Evolutionary conservation across 768 basidiomycete species (phyloP).

Genomic region (Hortiboletus campestris): DNA sequence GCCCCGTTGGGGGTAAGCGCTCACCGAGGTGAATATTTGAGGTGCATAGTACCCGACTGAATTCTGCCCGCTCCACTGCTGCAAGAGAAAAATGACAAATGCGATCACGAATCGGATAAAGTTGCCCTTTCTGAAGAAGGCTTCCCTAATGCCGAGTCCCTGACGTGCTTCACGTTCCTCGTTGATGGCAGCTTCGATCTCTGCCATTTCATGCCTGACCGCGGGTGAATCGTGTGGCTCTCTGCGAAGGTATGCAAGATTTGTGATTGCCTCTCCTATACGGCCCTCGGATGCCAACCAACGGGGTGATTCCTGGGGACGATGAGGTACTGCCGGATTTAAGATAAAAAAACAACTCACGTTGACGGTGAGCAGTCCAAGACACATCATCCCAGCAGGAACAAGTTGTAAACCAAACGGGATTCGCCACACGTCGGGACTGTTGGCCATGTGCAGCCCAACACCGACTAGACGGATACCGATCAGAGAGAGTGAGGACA

Average conservation of each 20-base stretch:
- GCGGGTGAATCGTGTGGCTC: constrained; percentile 39
- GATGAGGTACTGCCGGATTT: constrained; percentile 9
- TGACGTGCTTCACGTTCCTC: constrained; percentile 67
- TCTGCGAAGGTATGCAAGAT: constrained; percentile 64
- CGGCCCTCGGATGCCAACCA: constrained; percentile 69
- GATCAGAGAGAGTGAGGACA: constrained; percentile 7
- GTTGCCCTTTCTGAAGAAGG: constrained; percentile 81
- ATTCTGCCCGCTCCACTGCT: constrained; percentile 86
- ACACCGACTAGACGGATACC: constrained; percentile 49
- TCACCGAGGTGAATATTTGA: constrained; percentile 65
- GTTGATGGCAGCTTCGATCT: constrained; percentile 76
- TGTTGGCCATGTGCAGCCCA: constrained; percentile 47
- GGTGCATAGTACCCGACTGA: constrained; percentile 77
- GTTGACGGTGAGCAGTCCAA: constrained; percentile 68
- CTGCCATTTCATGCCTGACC: constrained; percentile 63
- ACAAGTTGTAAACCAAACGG: constrained; percentile 76
- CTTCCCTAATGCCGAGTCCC: constrained; percentile 67
- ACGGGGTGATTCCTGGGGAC: constrained; percentile 64
- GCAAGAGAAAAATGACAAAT: constrained; percentile 72
- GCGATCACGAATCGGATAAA: constrained; percentile 83
- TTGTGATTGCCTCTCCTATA: constrained; percentile 49
- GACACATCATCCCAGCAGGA: constrained; percentile 66
- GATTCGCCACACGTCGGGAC: constrained; percentile 61
- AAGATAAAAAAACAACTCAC: constrained; percentile 22
- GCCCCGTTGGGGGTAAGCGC: constrained; percentile 13